Evolutionary conservation across 148 eudicot species (phyloP).

Genomic region (Fallopia convolvulus): DNA sequence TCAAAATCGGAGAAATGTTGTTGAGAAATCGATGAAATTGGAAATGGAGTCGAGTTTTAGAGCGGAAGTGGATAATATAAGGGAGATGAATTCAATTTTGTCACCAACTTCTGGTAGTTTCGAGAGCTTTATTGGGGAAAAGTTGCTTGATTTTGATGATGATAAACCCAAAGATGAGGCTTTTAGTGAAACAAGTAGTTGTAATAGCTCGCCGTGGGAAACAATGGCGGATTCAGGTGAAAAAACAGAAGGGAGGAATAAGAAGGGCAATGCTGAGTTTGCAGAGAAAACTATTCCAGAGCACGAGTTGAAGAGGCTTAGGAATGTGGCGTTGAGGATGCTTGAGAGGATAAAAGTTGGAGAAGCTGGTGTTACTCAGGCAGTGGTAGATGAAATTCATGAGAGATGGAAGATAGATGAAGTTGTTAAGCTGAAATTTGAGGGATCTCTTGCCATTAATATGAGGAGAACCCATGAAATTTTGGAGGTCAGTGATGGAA

Average conservation of each 20-base stretch:
- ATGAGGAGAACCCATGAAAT: constrained; percentile 81
- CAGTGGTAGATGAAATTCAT: constrained; percentile 60
- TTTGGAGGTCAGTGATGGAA: constrained; percentile 57
- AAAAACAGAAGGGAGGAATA: constrained; percentile 15
- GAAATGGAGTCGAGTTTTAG: neutral
- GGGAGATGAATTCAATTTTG: neutral
- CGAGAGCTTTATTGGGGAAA: constrained; percentile 9
- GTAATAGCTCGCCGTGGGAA: constrained; percentile 54
- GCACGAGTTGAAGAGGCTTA: constrained; percentile 66
- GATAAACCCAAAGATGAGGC: constrained; percentile 14
- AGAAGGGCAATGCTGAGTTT: constrained; percentile 37
- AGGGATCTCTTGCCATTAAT: constrained; percentile 56
- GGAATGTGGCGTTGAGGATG: constrained; percentile 87
- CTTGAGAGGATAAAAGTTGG: constrained; percentile 80
- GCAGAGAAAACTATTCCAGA: constrained; percentile 75
- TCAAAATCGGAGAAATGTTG: neutral
- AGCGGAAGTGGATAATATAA: neutral
- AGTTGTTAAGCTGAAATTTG: constrained; percentile 80
- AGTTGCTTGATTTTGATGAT: constrained; percentile 8
- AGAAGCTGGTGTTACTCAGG: constrained; percentile 68
- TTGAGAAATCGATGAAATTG: constrained; percentile 10
- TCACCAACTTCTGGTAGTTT: neutral
- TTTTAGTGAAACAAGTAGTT: constrained; percentile 14
- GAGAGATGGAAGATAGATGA: constrained; percentile 82
- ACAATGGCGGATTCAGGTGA: constrained; percentile 14